Evolutionary conservation across 2,329 filamentous ascomycete genomes (phyloP).

Genomic region (Claviceps capensis): DNA sequence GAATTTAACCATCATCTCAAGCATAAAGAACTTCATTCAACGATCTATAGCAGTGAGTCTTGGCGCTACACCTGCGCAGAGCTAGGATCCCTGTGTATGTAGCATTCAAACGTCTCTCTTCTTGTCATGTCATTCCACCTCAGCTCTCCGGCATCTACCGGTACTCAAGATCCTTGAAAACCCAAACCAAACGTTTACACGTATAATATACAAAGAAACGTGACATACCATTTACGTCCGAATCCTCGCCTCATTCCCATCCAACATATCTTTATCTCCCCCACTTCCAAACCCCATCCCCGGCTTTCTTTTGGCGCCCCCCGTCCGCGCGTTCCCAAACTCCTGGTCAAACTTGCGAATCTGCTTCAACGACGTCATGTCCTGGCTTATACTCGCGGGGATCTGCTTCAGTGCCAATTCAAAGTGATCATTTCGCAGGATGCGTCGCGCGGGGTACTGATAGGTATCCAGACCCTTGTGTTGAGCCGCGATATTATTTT

Average conservation of each 20-base stretch:
- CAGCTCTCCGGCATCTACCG: too few species aligned
- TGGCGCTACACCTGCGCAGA: too few species aligned
- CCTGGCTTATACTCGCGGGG: constrained; percentile 80
- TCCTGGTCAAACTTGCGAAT: constrained; percentile 94
- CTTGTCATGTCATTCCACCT: too few species aligned
- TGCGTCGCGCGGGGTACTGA: constrained; percentile 45
- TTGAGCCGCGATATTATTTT: constrained; percentile 32
- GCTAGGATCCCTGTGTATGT: too few species aligned
- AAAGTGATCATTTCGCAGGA: constrained; percentile 58
- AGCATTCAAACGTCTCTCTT: too few species aligned
- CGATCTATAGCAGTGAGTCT: too few species aligned
- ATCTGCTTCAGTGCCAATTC: constrained; percentile 79
- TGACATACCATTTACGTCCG: constrained; percentile 9
- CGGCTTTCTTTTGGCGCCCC: constrained; percentile 33
- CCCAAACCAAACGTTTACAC: neutral
- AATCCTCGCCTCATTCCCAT: constrained; percentile 32
- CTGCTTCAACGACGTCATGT: constrained; percentile 74
- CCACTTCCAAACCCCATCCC: constrained; percentile 46
- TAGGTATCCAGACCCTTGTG: constrained; percentile 31
- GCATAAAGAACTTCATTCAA: too few species aligned
- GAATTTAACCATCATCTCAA: too few species aligned
- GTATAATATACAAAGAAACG: neutral
- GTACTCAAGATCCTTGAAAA: too few species aligned
- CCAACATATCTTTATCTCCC: constrained; percentile 19
- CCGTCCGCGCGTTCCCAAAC: constrained; percentile 69